Conservation (phyloP, 805 yeast genomes). For the Ogataea zsoltii region DNA sequence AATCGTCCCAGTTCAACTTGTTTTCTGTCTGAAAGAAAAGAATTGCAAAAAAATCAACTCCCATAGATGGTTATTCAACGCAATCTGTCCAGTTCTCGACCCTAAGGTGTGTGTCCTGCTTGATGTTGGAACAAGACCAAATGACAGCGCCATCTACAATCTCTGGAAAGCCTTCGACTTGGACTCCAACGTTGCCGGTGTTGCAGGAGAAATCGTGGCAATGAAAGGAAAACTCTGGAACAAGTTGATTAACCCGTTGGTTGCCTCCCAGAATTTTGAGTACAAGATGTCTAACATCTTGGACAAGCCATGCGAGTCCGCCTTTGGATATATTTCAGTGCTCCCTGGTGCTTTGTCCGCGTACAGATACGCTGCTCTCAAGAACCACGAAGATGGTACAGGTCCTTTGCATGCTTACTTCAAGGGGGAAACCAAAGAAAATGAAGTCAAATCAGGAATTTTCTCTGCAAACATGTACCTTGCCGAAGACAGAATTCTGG, state of each 20-base stretch:
- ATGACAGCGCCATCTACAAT: conserved; percentile 81
- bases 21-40: conserved; percentile 89
- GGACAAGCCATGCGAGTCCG: conserved; percentile 91
- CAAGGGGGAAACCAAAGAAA: conserved; percentile 67
- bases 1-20: conserved; percentile 90
- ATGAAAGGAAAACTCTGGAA: conserved; percentile 89
- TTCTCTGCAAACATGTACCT: conserved; percentile 96
- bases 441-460: conserved; percentile 55
- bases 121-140: conserved; percentile 99
- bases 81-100: conserved; percentile 85
- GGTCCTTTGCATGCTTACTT: conserved; percentile 91
- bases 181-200: conserved; percentile 97
- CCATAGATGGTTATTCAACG: conserved; percentile 97
- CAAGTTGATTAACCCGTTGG: conserved; percentile 83
- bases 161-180: conserved; percentile 97
- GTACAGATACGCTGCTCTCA: conserved; percentile 83
- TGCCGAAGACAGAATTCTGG: conserved; percentile 94
- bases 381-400: conserved; percentile 83
- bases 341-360: conserved; percentile 97
- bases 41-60: conserved; percentile 94
- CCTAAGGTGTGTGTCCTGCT: conserved; percentile 88
- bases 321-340: conserved; percentile 90
- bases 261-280: conserved; percentile 95
- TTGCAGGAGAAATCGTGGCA: conserved; percentile 96
- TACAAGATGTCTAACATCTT: conserved; percentile 95